phyloP scores from a whole-genome alignment of 2,329 filamentous ascomycete genomes.

The Alternaria conjuncta region DNA sequence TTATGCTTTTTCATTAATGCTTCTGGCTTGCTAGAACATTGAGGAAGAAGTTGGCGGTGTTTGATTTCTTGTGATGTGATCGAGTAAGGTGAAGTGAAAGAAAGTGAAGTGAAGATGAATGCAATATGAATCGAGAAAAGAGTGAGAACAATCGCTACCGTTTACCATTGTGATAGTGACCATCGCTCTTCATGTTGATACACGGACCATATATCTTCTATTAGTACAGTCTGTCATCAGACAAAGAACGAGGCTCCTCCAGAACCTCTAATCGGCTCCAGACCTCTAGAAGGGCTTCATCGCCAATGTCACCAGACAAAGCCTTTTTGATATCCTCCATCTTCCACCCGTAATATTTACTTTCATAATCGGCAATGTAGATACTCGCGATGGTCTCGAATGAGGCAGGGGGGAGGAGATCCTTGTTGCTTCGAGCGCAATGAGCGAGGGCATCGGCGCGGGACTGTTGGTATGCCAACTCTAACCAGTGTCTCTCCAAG shows the following conservation, averaged over 20 bases:
- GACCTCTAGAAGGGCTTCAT: background rate
- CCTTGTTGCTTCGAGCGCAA: background rate
- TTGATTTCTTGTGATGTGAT: background rate
- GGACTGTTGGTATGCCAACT: slow-evolving; percentile 13
- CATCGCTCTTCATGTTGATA: background rate
- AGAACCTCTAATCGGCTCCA: background rate
- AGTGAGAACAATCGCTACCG: background rate
- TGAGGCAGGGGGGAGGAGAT: slow-evolving; percentile 1
- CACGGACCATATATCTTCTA: background rate
- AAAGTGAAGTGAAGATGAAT: background rate
- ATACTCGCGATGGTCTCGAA: background rate
- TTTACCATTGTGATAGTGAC: background rate
- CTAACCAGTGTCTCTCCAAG: slow-evolving; percentile 2
- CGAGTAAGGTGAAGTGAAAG: background rate
- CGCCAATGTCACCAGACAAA: background rate
- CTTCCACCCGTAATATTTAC: background rate
- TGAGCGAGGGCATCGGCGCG: slow-evolving; percentile 8
- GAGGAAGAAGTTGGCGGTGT: slow-evolving; percentile 3
- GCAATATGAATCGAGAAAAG: background rate
- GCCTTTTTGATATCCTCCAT: background rate
- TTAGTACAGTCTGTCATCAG: background rate
- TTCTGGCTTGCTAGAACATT: slow-evolving; percentile 7
- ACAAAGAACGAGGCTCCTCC: background rate
- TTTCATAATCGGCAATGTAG: background rate
- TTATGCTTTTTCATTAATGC: slow-evolving; percentile 8